Conservation (phyloP, 441 rosid species). For the Mallotus japonicus region DNA sequence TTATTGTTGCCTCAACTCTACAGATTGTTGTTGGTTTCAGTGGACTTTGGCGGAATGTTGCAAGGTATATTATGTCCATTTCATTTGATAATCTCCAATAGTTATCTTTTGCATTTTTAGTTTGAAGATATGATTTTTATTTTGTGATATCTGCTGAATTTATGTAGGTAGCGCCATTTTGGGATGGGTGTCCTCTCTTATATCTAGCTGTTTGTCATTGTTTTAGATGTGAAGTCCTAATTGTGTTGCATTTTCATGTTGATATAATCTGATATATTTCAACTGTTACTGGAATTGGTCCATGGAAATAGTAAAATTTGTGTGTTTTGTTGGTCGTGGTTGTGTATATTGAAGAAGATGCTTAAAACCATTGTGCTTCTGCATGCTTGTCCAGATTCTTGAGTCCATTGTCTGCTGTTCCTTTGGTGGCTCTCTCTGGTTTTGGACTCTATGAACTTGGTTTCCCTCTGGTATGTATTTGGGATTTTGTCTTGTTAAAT, state of each 20-base stretch:
- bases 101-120: not conserved
- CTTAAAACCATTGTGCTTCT: constrained; percentile 11
- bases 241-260: not conserved
- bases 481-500: constrained; percentile 27
- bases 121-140: not conserved
- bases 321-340: not conserved
- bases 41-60: constrained; percentile 93
- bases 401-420: constrained; percentile 85
- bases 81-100: constrained; percentile 3
- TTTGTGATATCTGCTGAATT: not conserved
- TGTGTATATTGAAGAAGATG: not conserved
- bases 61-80: constrained; percentile 45
- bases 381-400: constrained; percentile 62
- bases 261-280: not conserved
- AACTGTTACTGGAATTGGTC: not conserved
- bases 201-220: not conserved
- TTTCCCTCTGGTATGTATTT: constrained; percentile 71
- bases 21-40: constrained; percentile 94
- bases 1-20: constrained; percentile 90
- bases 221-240: not conserved
- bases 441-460: constrained; percentile 92
- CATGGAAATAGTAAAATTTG: not conserved
- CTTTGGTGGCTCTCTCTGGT: constrained; percentile 79
- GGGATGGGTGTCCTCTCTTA: constrained; percentile 10
- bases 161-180: not conserved